phyloP scores from a whole-genome alignment of 148 eudicot species.

The Hydrangea macrophylla region DNA sequence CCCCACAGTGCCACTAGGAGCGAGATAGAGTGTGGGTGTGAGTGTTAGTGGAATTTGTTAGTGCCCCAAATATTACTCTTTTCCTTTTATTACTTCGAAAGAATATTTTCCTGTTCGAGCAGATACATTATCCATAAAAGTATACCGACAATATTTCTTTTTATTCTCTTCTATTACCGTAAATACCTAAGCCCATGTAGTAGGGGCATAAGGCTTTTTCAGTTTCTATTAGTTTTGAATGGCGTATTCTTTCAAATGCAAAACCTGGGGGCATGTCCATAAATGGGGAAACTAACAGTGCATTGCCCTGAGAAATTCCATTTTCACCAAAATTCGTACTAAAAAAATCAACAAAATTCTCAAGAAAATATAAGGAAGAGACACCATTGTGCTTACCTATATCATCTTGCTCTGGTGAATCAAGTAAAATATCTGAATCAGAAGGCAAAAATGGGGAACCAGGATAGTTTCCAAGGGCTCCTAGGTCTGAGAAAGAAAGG shows the following conservation, averaged over 20 bases:
- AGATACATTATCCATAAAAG: no score
- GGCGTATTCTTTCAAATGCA: background rate
- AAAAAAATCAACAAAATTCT: background rate
- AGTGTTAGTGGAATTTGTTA: no score
- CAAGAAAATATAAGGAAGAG: slow-evolving; percentile 3
- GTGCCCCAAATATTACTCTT: no score
- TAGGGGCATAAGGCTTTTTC: background rate
- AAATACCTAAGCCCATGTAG: background rate
- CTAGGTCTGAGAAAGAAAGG: slow-evolving; percentile 62
- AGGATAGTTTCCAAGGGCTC: slow-evolving; percentile 90
- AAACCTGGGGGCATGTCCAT: background rate
- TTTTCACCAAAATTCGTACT: slow-evolving; percentile 1
- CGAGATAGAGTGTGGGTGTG: no score
- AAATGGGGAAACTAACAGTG: background rate
- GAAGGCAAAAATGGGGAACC: slow-evolving; percentile 91
- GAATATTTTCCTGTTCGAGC: no score
- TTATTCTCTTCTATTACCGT: background rate
- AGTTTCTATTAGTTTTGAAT: background rate
- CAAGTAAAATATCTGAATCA: slow-evolving; percentile 59
- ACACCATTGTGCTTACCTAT: slow-evolving; percentile 31
- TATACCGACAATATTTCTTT: no score
- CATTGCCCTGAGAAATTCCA: background rate
- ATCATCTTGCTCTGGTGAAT: slow-evolving; percentile 12
- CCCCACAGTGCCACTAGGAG: no score
- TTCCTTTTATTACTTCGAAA: no score